Percentiles rank a stretch among this genome's conserved stretches.
phyloP scores from a whole-genome alignment of 306 rosid genomes.

The Quillaja saponaria region DNA sequence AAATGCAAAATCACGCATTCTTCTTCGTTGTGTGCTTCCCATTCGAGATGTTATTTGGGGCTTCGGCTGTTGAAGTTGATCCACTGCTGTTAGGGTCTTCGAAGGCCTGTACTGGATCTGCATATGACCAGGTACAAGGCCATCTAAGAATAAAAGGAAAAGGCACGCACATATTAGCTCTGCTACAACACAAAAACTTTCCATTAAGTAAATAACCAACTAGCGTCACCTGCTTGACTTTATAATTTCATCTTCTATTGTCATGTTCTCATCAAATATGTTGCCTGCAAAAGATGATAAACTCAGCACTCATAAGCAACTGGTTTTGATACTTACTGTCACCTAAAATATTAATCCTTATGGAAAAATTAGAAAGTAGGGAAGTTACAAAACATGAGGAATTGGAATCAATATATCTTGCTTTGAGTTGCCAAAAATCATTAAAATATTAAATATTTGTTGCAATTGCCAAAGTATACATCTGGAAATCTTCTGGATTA shows the following conservation, averaged over 20 bases:
- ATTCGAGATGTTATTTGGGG: too few relatives aligned
- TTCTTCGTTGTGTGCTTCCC: too few relatives aligned
- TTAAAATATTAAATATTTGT: background rate
- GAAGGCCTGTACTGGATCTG: too few relatives aligned
- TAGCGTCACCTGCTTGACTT: conserved; percentile 43
- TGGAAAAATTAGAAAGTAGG: conserved; percentile 4
- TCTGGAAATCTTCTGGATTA: background rate
- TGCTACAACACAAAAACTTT: too few relatives aligned
- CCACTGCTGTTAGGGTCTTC: too few relatives aligned
- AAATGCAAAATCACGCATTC: too few relatives aligned
- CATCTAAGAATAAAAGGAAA: too few relatives aligned
- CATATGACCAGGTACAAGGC: too few relatives aligned
- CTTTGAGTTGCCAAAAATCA: conserved; percentile 14
- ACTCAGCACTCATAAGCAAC: too few relatives aligned
- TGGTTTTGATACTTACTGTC: conserved; percentile 24
- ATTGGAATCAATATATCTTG: conserved; percentile 9
- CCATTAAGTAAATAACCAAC: too few relatives aligned
- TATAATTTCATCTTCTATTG: conserved; percentile 37
- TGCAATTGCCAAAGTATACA: conserved; percentile 11
- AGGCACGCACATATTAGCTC: too few relatives aligned
- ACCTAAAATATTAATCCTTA: conserved; percentile 9
- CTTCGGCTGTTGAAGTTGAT: too few relatives aligned
- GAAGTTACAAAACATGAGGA: background rate
- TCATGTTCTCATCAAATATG: conserved; percentile 36
- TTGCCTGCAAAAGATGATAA: conserved; percentile 36